These are phyloP conservation scores for Diaporthe batatas DNA, from an alignment of 2,329 filamentous ascomycete genomes.

Conservation along the genomic window DNA sequence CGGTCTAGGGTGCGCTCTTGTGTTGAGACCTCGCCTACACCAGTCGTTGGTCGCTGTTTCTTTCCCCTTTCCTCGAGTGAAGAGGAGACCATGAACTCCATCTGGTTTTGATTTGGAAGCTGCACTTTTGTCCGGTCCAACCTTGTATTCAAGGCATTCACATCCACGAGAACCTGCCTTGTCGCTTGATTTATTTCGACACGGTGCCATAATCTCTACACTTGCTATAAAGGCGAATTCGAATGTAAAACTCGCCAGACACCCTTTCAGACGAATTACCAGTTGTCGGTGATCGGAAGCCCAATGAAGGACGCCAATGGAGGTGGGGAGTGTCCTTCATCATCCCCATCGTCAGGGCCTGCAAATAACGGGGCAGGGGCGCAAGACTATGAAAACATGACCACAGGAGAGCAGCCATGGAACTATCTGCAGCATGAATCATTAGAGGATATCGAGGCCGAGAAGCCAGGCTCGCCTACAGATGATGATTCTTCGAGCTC, in stretches of 20 bases:
- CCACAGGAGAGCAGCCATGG: background rate
- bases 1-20: background rate
- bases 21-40: slow-evolving; percentile 4
- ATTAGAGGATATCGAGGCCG: slow-evolving; percentile 3
- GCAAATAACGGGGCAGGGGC: background rate
- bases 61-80: background rate
- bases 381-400: background rate
- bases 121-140: background rate
- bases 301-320: background rate
- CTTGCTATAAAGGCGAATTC: background rate
- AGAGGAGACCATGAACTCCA: no score
- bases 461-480: slow-evolving; percentile 12
- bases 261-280: background rate
- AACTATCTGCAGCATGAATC: background rate
- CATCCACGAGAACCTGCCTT: background rate
- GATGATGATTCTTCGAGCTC: slow-evolving; percentile 17
- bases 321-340: background rate
- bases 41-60: background rate
- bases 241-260: background rate
- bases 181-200: background rate
- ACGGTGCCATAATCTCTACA: background rate
- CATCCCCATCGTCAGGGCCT: background rate
- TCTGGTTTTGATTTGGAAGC: background rate
- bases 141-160: background rate
- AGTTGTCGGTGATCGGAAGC: background rate